Conservation (phyloP, 805 yeast genomes). For the Candida manassasensis region DNA sequence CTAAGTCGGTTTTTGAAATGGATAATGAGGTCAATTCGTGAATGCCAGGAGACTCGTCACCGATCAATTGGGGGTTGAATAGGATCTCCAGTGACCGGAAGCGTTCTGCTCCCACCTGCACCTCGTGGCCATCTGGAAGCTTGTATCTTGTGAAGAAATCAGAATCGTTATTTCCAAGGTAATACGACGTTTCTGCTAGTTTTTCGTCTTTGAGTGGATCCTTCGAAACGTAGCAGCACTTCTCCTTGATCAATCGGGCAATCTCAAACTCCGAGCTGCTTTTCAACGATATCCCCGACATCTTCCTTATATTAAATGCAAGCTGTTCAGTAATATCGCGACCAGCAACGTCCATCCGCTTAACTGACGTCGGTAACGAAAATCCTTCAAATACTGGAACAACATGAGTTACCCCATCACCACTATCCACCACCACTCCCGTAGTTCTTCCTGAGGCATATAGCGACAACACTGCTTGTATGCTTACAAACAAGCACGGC, state of each 20-base stretch:
- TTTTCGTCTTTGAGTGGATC: slow-evolving; percentile 57
- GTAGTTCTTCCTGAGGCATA: slow-evolving; percentile 90
- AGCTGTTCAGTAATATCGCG: slow-evolving; percentile 77
- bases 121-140: slow-evolving; percentile 79
- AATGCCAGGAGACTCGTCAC: slow-evolving; percentile 68
- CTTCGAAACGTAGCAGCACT: slow-evolving; percentile 58
- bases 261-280: slow-evolving; percentile 81
- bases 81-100: slow-evolving; percentile 77
- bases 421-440: slow-evolving; percentile 85
- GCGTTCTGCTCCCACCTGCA: slow-evolving; percentile 62
- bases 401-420: slow-evolving; percentile 86
- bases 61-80: slow-evolving; percentile 74
- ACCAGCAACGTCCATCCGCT: slow-evolving; percentile 80
- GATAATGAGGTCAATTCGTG: slow-evolving; percentile 62
- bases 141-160: slow-evolving; percentile 41
- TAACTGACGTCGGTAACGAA: slow-evolving; percentile 65
- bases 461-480: slow-evolving; percentile 76
- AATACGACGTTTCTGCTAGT: slow-evolving; percentile 15
- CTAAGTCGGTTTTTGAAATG: slow-evolving; percentile 69
- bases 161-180: slow-evolving; percentile 14
- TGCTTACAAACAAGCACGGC: slow-evolving; percentile 68
- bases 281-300: slow-evolving; percentile 55
- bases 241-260: slow-evolving; percentile 73
- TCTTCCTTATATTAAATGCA: slow-evolving; percentile 60
- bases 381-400: slow-evolving; percentile 93